These are phyloP conservation scores for Paecilomyces variotii DNA, from an alignment of 2,329 filamentous ascomycete genomes.

Conservation along the genomic window DNA sequence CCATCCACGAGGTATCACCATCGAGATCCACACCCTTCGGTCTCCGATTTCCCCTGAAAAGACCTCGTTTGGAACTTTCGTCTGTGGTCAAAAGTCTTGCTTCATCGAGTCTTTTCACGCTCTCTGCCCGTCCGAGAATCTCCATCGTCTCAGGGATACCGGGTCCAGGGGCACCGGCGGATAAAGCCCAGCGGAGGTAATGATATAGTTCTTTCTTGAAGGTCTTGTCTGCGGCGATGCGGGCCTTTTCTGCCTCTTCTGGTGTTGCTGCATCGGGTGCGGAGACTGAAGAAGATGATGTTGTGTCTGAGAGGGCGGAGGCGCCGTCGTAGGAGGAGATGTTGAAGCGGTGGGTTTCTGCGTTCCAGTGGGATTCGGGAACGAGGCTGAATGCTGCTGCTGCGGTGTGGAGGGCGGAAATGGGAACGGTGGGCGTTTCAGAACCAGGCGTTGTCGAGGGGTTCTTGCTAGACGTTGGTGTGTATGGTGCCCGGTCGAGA, in stretches of 20 bases:
- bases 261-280: background rate
- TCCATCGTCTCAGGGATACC: conserved; percentile 46
- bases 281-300: background rate
- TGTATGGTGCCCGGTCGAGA: conserved; percentile 19
- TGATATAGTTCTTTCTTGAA: conserved; percentile 44
- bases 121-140: conserved; percentile 48
- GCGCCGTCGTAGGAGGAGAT: conserved; percentile 28
- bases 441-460: conserved; percentile 7
- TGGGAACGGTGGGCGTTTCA: conserved; percentile 14
- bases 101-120: conserved; percentile 36
- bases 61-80: background rate
- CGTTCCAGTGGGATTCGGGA: conserved; percentile 32
- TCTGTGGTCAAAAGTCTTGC: conserved; percentile 25
- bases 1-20: conserved; percentile 26
- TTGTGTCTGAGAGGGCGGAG: conserved; percentile 3
- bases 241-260: conserved; percentile 8
- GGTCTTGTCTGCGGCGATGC: conserved; percentile 22
- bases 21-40: background rate
- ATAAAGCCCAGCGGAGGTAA: conserved; percentile 51
- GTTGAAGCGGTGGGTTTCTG: conserved; percentile 32
- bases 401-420: conserved; percentile 36
- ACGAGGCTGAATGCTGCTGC: conserved; percentile 37
- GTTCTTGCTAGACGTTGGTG: conserved; percentile 9
- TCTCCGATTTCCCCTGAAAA: background rate
- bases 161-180: conserved; percentile 46